phyloP scores from a whole-genome alignment of 2,329 filamentous ascomycete genomes.

The Coleophoma eucalyptorum region DNA sequence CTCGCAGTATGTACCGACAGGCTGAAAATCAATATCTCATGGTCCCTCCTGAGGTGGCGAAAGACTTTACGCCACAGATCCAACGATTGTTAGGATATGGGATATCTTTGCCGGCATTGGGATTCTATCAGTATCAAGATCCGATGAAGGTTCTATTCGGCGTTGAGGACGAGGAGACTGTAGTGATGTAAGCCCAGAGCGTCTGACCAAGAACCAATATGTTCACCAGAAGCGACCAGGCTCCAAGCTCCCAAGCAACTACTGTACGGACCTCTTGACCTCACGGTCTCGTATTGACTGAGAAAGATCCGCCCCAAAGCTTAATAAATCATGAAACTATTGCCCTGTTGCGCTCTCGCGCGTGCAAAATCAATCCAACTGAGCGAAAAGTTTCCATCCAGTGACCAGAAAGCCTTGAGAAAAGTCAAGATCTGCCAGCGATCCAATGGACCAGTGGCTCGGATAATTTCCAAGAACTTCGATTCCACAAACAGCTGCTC shows the following conservation, averaged over 20 bases:
- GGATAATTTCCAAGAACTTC: slow-evolving; percentile 2
- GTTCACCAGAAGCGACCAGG: too few relatives aligned
- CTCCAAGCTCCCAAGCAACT: too few relatives aligned
- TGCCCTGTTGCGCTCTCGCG: neutral
- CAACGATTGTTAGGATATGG: slow-evolving; percentile 12
- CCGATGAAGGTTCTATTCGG: slow-evolving; percentile 12
- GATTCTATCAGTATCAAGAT: slow-evolving; percentile 12
- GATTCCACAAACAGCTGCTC: slow-evolving; percentile 1
- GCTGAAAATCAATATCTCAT: slow-evolving; percentile 14
- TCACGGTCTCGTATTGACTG: too few relatives aligned
- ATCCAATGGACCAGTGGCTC: slow-evolving; percentile 1
- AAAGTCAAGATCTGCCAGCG: slow-evolving; percentile 1
- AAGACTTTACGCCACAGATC: slow-evolving; percentile 3
- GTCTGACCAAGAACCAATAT: too few relatives aligned
- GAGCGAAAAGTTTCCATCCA: neutral
- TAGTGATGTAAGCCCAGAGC: slow-evolving; percentile 2
- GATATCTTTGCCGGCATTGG: slow-evolving; percentile 5
- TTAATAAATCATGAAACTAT: slow-evolving; percentile 4
- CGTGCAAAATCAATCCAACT: slow-evolving; percentile 6
- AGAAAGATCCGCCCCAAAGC: neutral
- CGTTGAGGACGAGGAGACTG: slow-evolving; percentile 13
- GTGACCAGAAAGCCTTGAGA: slow-evolving; percentile 2
- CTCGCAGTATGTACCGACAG: slow-evolving; percentile 8
- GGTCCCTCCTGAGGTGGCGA: slow-evolving; percentile 9
- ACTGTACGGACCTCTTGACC: too few relatives aligned